Evolutionary conservation across 1,284 basidiomycete species (phyloP).

Genomic region (Ustanciosporium gigantosporum): DNA sequence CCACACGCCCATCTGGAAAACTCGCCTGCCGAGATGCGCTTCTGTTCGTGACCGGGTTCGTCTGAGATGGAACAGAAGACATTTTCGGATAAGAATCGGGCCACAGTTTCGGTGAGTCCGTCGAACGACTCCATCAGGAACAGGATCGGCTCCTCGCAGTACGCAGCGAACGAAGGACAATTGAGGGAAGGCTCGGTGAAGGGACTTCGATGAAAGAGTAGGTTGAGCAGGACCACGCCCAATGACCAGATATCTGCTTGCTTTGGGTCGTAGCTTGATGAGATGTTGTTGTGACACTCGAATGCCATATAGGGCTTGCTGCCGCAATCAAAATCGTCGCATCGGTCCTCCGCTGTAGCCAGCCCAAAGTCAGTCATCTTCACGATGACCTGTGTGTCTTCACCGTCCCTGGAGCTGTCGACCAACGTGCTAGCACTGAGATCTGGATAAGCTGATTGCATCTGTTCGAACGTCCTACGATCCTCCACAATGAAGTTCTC

Average conservation of each 20-base stretch:
- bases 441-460: slow-evolving; percentile 66
- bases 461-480: slow-evolving; percentile 31
- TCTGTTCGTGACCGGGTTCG: slow-evolving; percentile 60
- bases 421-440: slow-evolving; percentile 61
- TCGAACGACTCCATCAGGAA: slow-evolving; percentile 90
- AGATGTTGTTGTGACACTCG: slow-evolving; percentile 95
- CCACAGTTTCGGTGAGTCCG: slow-evolving; percentile 84
- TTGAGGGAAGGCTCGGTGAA: slow-evolving; percentile 89
- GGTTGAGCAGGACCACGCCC: slow-evolving; percentile 96
- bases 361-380: slow-evolving; percentile 98
- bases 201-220: slow-evolving; percentile 97
- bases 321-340: slow-evolving; percentile 96
- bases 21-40: slow-evolving; percentile 75
- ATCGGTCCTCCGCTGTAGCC: slow-evolving; percentile 83
- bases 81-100: slow-evolving; percentile 78
- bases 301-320: slow-evolving; percentile 99
- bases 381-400: slow-evolving; percentile 66
- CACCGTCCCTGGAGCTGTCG: slow-evolving; percentile 66
- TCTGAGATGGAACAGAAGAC: slow-evolving; percentile 80
- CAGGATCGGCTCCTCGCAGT: slow-evolving; percentile 74
- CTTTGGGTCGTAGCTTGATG: slow-evolving; percentile 86
- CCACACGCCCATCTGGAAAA: slow-evolving; percentile 85
- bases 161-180: slow-evolving; percentile 79
- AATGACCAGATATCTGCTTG: slow-evolving; percentile 98
- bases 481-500: slow-evolving; percentile 64